Conservation (phyloP, 805 yeast species). For the Starmerella lactis-condensi region DNA sequence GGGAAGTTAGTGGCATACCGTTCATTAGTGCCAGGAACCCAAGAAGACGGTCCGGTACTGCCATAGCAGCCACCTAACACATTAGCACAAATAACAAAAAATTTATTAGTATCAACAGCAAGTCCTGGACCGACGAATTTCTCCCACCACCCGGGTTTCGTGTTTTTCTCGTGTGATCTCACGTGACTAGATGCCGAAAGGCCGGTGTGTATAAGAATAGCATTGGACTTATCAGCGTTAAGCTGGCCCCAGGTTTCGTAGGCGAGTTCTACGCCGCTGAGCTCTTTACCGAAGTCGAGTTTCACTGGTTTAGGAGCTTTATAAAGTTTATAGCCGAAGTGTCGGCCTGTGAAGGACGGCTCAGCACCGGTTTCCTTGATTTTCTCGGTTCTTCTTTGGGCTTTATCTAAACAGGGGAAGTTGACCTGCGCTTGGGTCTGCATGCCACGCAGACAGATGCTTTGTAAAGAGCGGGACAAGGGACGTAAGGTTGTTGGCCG, state of each 20-base stretch:
- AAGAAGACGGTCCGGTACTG: slow-evolving; percentile 77
- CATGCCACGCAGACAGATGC: not conserved
- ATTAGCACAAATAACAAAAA: slow-evolving; percentile 72
- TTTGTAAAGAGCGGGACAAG: not conserved
- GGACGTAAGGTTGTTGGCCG: no score
- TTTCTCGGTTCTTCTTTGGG: slow-evolving; percentile 38
- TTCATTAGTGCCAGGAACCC: slow-evolving; percentile 46
- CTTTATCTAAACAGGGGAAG: slow-evolving; percentile 71
- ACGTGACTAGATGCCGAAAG: slow-evolving; percentile 90
- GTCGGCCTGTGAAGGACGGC: slow-evolving; percentile 52
- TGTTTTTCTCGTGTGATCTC: slow-evolving; percentile 51
- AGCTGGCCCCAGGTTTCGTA: slow-evolving; percentile 83
- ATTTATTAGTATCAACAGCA: slow-evolving; percentile 63
- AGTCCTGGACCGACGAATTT: slow-evolving; percentile 68
- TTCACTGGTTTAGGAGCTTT: slow-evolving; percentile 27
- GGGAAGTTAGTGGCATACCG: slow-evolving; percentile 80
- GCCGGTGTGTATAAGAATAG: slow-evolving; percentile 73
- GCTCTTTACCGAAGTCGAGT: slow-evolving; percentile 63
- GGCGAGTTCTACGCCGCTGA: slow-evolving; percentile 65
- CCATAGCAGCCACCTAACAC: slow-evolving; percentile 92
- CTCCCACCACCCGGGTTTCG: slow-evolving; percentile 89
- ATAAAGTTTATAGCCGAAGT: slow-evolving; percentile 48
- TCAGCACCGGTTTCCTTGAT: slow-evolving; percentile 48
- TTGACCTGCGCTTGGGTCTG: slow-evolving; percentile 22
- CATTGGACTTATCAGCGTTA: slow-evolving; percentile 45